Evolutionary conservation across 305 asterid species (phyloP).

Genomic region (Fraxinus platypoda): DNA sequence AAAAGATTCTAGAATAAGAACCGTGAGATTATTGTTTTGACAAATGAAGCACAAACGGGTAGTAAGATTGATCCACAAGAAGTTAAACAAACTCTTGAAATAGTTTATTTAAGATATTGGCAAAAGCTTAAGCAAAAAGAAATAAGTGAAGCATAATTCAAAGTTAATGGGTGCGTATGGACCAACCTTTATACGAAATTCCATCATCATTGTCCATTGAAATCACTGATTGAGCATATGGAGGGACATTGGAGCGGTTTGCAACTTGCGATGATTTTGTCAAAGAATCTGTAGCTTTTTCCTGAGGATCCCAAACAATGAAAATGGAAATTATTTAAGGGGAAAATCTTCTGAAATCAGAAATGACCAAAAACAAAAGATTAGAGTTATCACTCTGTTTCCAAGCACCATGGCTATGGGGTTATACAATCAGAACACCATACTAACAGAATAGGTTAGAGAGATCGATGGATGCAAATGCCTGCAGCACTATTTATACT

Average conservation of each 20-base stretch:
- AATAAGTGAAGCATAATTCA: neutral
- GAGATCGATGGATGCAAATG: neutral
- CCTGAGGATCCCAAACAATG: slow-evolving; percentile 46
- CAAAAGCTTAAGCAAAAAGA: neutral
- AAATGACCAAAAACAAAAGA: neutral
- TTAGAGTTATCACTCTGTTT: slow-evolving; percentile 14
- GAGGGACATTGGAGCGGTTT: slow-evolving; percentile 62
- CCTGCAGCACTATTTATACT: neutral
- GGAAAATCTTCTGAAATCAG: slow-evolving; percentile 1
- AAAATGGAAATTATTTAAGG: slow-evolving; percentile 12
- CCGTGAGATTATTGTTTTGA: neutral
- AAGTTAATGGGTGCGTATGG: neutral
- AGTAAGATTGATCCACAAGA: slow-evolving; percentile 16
- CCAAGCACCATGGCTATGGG: neutral
- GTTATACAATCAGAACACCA: neutral
- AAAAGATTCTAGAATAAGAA: neutral
- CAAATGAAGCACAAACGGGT: neutral
- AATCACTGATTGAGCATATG: slow-evolving; percentile 64
- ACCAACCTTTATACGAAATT: slow-evolving; percentile 70
- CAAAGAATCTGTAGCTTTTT: slow-evolving; percentile 64
- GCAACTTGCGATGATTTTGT: slow-evolving; percentile 68
- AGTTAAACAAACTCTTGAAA: slow-evolving; percentile 9
- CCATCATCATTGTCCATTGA: slow-evolving; percentile 86
- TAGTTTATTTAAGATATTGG: neutral
- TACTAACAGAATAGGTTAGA: slow-evolving; percentile 2